A percentile compares a stretch with the other conserved stretches of the same genome.
phyloP scores from a whole-genome alignment of 1,284 basidiomycete genomes.

The Rhizoctonia solani region DNA sequence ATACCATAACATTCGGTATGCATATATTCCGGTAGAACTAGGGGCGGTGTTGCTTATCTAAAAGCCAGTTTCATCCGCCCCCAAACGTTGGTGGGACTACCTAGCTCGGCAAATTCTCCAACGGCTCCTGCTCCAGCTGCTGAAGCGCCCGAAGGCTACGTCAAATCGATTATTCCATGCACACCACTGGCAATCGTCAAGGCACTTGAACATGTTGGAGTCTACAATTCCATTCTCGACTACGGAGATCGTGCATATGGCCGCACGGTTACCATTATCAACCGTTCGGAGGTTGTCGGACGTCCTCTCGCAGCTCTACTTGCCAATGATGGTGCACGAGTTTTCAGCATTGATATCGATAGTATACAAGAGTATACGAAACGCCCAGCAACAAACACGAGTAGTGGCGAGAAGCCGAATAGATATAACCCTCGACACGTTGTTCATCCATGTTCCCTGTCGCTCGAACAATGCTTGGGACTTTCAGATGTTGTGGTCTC shows the following conservation, averaged over 20 bases:
- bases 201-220: constrained; percentile 85
- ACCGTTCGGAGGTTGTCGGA: constrained; percentile 95
- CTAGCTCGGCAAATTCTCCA: constrained; percentile 38
- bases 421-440: constrained; percentile 84
- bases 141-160: constrained; percentile 68
- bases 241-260: constrained; percentile 97
- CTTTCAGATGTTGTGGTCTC: constrained; percentile 89
- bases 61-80: constrained; percentile 81
- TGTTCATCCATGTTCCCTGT: constrained; percentile 66
- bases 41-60: neutral
- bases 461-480: constrained; percentile 76
- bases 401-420: constrained; percentile 48
- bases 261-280: constrained; percentile 91
- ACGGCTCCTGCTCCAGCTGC: constrained; percentile 36
- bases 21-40: neutral
- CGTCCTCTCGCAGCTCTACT: constrained; percentile 91
- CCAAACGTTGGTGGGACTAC: constrained; percentile 57
- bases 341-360: constrained; percentile 93
- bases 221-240: constrained; percentile 89
- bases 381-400: constrained; percentile 56
- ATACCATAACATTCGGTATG: constrained; percentile 78
- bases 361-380: constrained; percentile 93
- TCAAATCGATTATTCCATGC: constrained; percentile 95
- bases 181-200: constrained; percentile 97
- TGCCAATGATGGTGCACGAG: constrained; percentile 93